Conservation (phyloP, 495 filamentous ascomycete species). For the Penicillium ucsense region DNA sequence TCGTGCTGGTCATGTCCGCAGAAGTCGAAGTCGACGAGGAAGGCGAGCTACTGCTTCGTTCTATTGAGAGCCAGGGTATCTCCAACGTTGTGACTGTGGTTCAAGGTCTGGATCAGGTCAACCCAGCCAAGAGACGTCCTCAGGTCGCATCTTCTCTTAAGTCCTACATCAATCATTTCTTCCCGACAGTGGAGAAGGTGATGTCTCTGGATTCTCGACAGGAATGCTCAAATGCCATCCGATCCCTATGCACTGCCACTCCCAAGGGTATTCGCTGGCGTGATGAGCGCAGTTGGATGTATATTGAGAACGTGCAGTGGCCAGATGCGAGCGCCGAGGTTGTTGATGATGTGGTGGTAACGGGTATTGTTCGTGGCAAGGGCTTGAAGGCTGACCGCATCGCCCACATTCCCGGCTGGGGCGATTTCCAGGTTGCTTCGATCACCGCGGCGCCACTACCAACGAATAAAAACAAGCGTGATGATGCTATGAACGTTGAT, state of each 20-base stretch:
- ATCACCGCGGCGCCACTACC: conserved; percentile 62
- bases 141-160: conserved; percentile 73
- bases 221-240: conserved; percentile 80
- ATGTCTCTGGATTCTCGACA: conserved; percentile 75
- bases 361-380: conserved; percentile 77
- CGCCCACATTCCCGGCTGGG: conserved; percentile 88
- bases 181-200: conserved; percentile 79
- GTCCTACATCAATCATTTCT: conserved; percentile 87
- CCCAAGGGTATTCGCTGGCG: conserved; percentile 92
- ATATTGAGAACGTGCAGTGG: conserved; percentile 74
- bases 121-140: conserved; percentile 64
- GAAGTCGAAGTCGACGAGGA: conserved; percentile 71
- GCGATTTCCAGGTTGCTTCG: conserved; percentile 86
- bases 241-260: conserved; percentile 77
- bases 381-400: conserved; percentile 82
- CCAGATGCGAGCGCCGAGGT: conserved; percentile 37
- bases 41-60: conserved; percentile 72
- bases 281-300: conserved; percentile 89
- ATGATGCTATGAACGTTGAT: conserved; percentile 65
- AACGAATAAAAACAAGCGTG: conserved; percentile 42
- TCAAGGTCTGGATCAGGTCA: conserved; percentile 66
- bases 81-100: conserved; percentile 76
- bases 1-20: conserved; percentile 73
- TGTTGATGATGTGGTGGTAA: conserved; percentile 56
- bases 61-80: conserved; percentile 86